Evolutionary conservation across 2,329 filamentous ascomycete genomes (phyloP).

Genomic region (Alternaria arborescens): DNA sequence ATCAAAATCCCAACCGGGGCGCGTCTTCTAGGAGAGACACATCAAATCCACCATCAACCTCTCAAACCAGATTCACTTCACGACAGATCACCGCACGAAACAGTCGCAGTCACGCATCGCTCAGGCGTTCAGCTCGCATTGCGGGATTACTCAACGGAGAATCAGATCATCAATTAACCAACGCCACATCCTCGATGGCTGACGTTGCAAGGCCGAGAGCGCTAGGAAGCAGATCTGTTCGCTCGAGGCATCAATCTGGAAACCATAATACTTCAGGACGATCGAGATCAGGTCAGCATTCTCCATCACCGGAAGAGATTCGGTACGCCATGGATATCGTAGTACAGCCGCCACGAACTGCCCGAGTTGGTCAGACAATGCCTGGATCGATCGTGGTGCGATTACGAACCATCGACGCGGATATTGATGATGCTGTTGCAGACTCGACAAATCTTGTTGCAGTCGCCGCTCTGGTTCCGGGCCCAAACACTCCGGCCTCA

Average conservation of each 20-base stretch:
- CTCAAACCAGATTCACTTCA: slow-evolving; percentile 20
- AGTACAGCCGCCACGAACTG: slow-evolving; percentile 47
- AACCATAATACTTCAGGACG: slow-evolving; percentile 32
- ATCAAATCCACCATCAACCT: slow-evolving; percentile 29
- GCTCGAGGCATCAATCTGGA: slow-evolving; percentile 39
- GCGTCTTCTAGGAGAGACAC: slow-evolving; percentile 36
- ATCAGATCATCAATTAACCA: slow-evolving; percentile 24
- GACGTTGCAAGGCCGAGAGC: slow-evolving; percentile 50
- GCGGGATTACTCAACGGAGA: slow-evolving; percentile 42
- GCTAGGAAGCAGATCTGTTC: slow-evolving; percentile 42
- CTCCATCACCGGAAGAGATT: slow-evolving; percentile 40
- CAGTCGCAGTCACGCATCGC: slow-evolving; percentile 31
- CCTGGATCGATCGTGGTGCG: slow-evolving; percentile 46
- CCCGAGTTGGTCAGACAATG: slow-evolving; percentile 43
- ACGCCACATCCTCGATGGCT: slow-evolving; percentile 42
- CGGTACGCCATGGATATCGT: slow-evolving; percentile 51
- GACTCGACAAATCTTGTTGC: slow-evolving; percentile 48
- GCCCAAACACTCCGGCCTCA: slow-evolving; percentile 36
- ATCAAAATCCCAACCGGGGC: slow-evolving; percentile 39
- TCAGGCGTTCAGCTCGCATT: slow-evolving; percentile 46
- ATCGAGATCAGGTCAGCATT: slow-evolving; percentile 36
- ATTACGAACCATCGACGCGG: slow-evolving; percentile 41
- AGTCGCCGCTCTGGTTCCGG: slow-evolving; percentile 44
- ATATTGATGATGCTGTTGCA: slow-evolving; percentile 43
- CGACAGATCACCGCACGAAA: slow-evolving; percentile 27